These are phyloP conservation scores for Breynia disticha DNA, from an alignment of 441 rosid genomes.

Conservation along the genomic window DNA sequence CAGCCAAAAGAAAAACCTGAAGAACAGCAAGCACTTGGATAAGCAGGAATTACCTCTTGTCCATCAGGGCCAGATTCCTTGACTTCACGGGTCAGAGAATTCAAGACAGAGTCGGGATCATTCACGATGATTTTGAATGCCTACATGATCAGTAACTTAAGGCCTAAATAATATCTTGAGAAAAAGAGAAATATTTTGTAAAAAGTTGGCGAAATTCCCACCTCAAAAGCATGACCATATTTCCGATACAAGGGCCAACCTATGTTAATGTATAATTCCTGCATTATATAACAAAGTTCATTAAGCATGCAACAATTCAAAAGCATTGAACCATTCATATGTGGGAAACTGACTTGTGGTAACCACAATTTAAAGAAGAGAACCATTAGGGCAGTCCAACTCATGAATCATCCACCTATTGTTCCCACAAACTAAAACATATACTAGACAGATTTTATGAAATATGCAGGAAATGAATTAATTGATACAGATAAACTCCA, in stretches of 20 bases:
- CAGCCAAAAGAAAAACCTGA: constrained; percentile 6
- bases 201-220: constrained; percentile 22
- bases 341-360: too few species aligned
- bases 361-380: too few species aligned
- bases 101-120: constrained; percentile 84
- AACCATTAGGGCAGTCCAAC: too few species aligned
- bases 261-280: constrained; percentile 77
- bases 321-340: too few species aligned
- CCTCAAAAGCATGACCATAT: constrained; percentile 98
- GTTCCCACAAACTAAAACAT: too few species aligned
- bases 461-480: too few species aligned
- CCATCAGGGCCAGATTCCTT: constrained; percentile 84
- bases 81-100: constrained; percentile 67
- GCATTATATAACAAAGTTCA: constrained; percentile 13
- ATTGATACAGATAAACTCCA: too few species aligned
- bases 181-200: background rate
- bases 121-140: constrained; percentile 84
- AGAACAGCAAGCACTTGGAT: background rate
- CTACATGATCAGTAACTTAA: constrained; percentile 30
- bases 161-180: background rate
- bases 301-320: constrained; percentile 1
- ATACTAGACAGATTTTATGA: too few species aligned
- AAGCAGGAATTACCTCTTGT: constrained; percentile 52
- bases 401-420: too few species aligned
- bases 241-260: constrained; percentile 95